Evolutionary conservation across 2,329 filamentous ascomycete species (phyloP), one percentile per base, ranked within the genome.

Genomic region (Chaetoscypha palmicola): DNA sequence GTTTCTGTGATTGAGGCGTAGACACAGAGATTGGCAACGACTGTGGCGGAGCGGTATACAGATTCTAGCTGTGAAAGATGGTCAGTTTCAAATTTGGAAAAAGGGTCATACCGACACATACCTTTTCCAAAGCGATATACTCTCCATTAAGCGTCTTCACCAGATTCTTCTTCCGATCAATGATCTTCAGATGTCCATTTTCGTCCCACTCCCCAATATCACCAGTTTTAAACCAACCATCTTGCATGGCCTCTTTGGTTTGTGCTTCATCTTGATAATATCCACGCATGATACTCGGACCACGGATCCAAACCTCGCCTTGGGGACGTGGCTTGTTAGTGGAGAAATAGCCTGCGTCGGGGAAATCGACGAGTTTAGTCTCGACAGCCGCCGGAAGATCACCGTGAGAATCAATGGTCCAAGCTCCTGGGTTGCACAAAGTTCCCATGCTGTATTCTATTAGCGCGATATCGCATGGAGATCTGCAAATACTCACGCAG

Each of bases 121-220:
- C 61, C 60, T 90, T 96, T 70, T 97, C 91, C 5, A 97, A 76
- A 17, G 91, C 91, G 64, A 97, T 94, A 68, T 97, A 97, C 72
- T 97, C 91, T 54, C 91, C 91, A 49, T 89, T 88, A 51, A 88
- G 77, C 49, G 92, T 90, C 79, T 97, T 97, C 65, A 96, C 86
- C 53, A 92, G 66, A 67, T 91, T 91, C 79, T 91, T 91, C 79
- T 90, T 90, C 62, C 86, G 83, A 66, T 91, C 86, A 58, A 91
- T 87, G 63, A 91, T 80, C 53, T 73, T 76, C 47, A 91, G 68
- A 58, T 89, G 81, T 41, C 86, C 86, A 53, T 80, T 74, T 50
- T 68, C 59, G 63, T 87, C 80, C 61, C 81, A 90, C 64, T 91
- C 83, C 57, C 86, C 86, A 58, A 91, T 86, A 56, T 91, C 86